These are phyloP conservation scores for Apodospora peruviana DNA, from an alignment of 495 filamentous ascomycete species.

Conservation along the genomic window DNA sequence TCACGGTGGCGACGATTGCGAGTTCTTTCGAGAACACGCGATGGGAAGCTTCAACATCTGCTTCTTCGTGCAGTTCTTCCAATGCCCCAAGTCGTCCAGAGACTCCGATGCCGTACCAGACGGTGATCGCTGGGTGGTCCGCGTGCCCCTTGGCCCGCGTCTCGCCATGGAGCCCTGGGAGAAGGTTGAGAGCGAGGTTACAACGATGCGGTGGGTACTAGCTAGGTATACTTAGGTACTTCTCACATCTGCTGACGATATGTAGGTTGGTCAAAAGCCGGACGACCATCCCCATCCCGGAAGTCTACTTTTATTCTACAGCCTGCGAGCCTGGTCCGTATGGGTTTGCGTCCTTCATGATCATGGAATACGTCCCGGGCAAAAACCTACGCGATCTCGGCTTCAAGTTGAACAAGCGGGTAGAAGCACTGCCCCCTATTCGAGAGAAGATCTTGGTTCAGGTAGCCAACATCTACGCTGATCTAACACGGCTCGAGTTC, in stretches of 20 bases:
- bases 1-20: conserved; percentile 19
- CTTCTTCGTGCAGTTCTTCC: conserved; percentile 24
- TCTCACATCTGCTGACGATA: too few species aligned
- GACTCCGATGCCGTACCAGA: background rate
- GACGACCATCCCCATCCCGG: conserved; percentile 25
- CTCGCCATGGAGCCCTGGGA: conserved; percentile 14
- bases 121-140: conserved; percentile 19
- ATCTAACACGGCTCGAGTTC: conserved; percentile 26
- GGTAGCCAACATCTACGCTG: conserved; percentile 22
- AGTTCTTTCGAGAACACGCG: conserved; percentile 16
- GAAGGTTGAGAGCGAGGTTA: conserved; percentile 26
- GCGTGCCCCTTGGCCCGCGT: conserved; percentile 24
- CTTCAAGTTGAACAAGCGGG: conserved; percentile 11
- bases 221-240: too few species aligned
- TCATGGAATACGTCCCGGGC: conserved; percentile 25
- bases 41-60: conserved; percentile 30
- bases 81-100: conserved; percentile 11
- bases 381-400: conserved; percentile 13
- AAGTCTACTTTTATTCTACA: conserved; percentile 17
- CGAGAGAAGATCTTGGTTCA: conserved; percentile 14
- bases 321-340: conserved; percentile 11
- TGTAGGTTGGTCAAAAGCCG: too few species aligned
- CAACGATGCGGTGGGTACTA: conserved; percentile 22
- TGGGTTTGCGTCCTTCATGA: conserved; percentile 16
- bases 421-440: conserved; percentile 14